These are phyloP conservation scores for Xylaria sp. DNA, from an alignment of 2,329 filamentous ascomycete genomes.

Conservation along the genomic window DNA sequence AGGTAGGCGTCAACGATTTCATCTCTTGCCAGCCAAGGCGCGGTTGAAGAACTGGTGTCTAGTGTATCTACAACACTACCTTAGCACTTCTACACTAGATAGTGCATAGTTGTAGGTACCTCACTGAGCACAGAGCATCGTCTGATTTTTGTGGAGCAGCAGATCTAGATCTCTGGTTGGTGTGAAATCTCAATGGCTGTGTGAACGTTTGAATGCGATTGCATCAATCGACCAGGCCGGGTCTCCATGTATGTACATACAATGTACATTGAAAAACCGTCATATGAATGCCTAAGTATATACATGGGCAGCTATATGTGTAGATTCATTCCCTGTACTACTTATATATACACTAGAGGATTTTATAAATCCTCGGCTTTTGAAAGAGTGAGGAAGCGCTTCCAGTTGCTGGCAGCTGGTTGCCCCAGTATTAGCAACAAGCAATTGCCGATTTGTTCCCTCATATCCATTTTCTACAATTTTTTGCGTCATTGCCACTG, in stretches of 20 bases:
- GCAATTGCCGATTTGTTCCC: conserved; percentile 22
- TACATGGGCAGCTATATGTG: not conserved
- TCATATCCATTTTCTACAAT: not conserved
- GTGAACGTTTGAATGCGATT: not conserved
- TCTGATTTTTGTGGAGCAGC: conserved; percentile 21
- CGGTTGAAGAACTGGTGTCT: conserved; percentile 5
- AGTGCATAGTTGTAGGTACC: not conserved
- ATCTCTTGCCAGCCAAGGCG: conserved; percentile 22
- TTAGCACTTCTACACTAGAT: not conserved
- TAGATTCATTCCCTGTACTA: not conserved
- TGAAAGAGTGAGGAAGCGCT: not conserved
- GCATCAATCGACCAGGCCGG: not conserved
- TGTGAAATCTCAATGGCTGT: not conserved
- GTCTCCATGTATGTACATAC: not conserved
- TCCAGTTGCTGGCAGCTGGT: conserved; percentile 21
- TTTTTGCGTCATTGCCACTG: conserved; percentile 41
- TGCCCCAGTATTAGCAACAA: conserved; percentile 11
- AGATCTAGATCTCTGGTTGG: conserved; percentile 15
- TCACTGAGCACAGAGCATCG: not conserved
- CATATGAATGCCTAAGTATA: not conserved
- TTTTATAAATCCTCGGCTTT: not conserved
- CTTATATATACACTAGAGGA: too few relatives aligned
- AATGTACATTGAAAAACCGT: not conserved
- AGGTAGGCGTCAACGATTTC: conserved; percentile 8
- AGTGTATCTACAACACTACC: not conserved